Evolutionary conservation across 306 rosid species (phyloP).

Genomic region (Trichosanthes truncata): DNA sequence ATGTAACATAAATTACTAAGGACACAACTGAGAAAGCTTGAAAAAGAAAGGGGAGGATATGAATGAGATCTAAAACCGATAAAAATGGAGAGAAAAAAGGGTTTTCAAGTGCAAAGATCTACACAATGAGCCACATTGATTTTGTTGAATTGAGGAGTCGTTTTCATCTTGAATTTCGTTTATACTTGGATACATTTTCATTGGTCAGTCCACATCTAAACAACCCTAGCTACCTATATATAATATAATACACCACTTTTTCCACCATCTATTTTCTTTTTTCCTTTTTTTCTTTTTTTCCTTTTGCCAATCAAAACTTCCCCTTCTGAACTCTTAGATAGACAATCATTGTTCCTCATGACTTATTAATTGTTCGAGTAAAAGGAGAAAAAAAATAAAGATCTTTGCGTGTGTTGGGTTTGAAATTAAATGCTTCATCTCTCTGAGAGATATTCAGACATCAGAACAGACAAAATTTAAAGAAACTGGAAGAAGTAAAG

Average conservation of each 20-base stretch:
- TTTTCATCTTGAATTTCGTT: constrained; percentile 10
- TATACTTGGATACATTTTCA: not conserved
- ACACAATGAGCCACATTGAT: constrained; percentile 4
- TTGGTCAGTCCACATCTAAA: not conserved
- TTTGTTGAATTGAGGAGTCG: not conserved
- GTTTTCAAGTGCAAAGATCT: constrained; percentile 3
- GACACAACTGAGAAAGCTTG: constrained; percentile 1
- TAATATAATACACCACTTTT: not conserved
- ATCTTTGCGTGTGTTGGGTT: not conserved
- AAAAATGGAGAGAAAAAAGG: not conserved
- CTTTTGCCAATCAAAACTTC: not conserved
- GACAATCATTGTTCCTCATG: constrained; percentile 5
- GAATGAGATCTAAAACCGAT: not conserved
- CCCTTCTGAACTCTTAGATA: constrained; percentile 5
- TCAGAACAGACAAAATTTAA: not conserved
- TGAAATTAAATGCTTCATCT: not conserved
- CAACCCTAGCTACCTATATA: not conserved
- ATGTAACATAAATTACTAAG: not conserved
- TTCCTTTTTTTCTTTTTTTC: not conserved
- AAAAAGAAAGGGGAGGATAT: not conserved
- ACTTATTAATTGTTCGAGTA: not conserved
- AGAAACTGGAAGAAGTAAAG: constrained; percentile 8
- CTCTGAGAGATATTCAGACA: not conserved
- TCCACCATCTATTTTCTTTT: not conserved
- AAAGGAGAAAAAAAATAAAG: not conserved